These are phyloP conservation scores for Globisporangium uncinulatum DNA, from an alignment of 352 stramenopile species.

Conservation along the genomic window DNA sequence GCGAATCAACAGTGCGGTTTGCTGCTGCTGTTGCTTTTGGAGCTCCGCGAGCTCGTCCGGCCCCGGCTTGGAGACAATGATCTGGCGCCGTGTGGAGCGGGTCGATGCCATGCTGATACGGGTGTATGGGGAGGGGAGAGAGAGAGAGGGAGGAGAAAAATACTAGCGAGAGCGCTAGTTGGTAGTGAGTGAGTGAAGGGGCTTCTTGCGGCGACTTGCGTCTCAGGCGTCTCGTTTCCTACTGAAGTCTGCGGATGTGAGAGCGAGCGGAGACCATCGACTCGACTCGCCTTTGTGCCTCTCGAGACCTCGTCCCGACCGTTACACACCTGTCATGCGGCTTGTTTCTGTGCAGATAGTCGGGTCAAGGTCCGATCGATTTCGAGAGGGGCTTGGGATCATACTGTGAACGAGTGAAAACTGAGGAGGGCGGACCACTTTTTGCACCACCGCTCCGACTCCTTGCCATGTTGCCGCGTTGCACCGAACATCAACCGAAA, in stretches of 20 bases:
- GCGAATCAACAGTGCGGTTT: slow-evolving; percentile 37
- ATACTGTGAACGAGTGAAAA: too few relatives aligned
- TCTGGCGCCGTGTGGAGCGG: slow-evolving; percentile 14
- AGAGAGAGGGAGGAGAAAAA: neutral
- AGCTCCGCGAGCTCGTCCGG: slow-evolving; percentile 12
- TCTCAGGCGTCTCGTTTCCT: slow-evolving; percentile 7
- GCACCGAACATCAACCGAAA: too few relatives aligned
- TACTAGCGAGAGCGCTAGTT: neutral
- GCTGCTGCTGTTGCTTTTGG: slow-evolving; percentile 11
- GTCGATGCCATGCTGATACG: slow-evolving; percentile 1
- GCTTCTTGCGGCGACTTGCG: neutral
- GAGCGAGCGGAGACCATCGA: neutral
- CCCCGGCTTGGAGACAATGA: slow-evolving; percentile 13
- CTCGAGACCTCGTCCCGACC: too few relatives aligned
- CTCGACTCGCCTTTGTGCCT: too few relatives aligned
- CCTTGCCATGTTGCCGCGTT: too few relatives aligned
- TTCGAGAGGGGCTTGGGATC: too few relatives aligned
- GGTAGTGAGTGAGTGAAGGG: neutral
- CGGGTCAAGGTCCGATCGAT: neutral
- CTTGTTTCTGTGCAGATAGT: neutral
- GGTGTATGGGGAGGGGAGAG: neutral
- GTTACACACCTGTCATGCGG: neutral
- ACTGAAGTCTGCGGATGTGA: neutral
- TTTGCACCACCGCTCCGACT: too few relatives aligned
- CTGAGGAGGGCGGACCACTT: too few relatives aligned